A percentile compares a stretch with the other conserved stretches of the same genome.
phyloP scores from a whole-genome alignment of 2,329 filamentous ascomycete genomes.

The Fusarium lyarnte region DNA sequence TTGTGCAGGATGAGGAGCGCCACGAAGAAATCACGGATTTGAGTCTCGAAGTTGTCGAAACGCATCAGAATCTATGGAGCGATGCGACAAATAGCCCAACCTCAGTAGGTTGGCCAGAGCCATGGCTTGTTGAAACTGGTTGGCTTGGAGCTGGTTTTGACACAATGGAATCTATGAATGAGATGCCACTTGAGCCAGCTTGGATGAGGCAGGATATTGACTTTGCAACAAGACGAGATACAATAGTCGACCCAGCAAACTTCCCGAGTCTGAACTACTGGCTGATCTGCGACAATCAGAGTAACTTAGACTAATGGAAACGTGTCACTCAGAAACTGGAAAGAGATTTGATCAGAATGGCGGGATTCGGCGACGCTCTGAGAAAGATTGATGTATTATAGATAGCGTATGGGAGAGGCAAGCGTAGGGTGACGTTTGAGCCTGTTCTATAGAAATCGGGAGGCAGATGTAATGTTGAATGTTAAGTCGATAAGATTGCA shows the following conservation, averaged over 20 bases:
- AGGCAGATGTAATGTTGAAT: background rate
- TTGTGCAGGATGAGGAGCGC: background rate
- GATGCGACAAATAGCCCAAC: too few relatives aligned
- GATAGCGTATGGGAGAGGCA: constrained; percentile 14
- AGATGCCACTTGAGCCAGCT: background rate
- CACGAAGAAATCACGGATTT: background rate
- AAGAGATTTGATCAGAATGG: background rate
- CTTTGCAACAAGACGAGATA: background rate
- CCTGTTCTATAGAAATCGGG: background rate
- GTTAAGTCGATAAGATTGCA: background rate
- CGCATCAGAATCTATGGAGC: background rate
- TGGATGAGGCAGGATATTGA: background rate
- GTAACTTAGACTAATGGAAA: background rate
- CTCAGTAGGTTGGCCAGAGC: background rate
- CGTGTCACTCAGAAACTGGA: background rate
- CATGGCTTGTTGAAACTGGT: background rate
- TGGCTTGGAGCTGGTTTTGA: background rate
- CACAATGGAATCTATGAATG: background rate
- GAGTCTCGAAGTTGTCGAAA: background rate
- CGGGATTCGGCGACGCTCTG: background rate
- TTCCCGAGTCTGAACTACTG: constrained; percentile 36
- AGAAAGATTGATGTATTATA: constrained; percentile 19
- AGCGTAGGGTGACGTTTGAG: background rate
- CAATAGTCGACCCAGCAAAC: background rate
- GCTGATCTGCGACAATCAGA: constrained; percentile 5